Base-by-base conservation (phyloP, 208 protist genomes). In the Acanthamoeba sp. region DNA sequence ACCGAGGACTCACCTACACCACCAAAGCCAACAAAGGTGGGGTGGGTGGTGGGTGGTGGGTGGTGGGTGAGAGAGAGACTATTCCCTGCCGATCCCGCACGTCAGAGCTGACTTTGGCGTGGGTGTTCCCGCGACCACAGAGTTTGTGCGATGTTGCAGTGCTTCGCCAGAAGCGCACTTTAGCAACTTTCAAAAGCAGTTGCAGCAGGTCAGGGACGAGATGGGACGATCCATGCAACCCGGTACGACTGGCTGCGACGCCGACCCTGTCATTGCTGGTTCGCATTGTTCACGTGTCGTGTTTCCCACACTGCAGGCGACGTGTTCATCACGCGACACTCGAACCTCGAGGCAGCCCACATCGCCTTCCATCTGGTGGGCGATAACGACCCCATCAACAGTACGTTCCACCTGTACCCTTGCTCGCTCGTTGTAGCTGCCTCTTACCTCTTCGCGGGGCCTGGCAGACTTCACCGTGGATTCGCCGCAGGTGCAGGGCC, bases 291-390 rank as follows among this genome's bases (percentile, higher is more conserved):
- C 18, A 18, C 4, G 9, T 18, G 42, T 10, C 48, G 22, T 29
- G 22, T 24, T 0, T 6, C 20, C 57, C 0, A 62, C 66, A 42
- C 16, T 29, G 10, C 85, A 40, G 93, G 93, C n/a, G 93, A 96
- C 57, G 94, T 95, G 32, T 95, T 93, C 78, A 84, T 95, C 10
- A 95, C 94, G n/a, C 90, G 94, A 9, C 94, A 95, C 64, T 94
- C 85, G 24, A 95, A 95, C n/a, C 50, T 95, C 0, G 55, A 69
- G 42, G 50, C 62, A 6, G 52, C 57, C 27, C 92, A 93, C 34
- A 85, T 95, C 42, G 92, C 94, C 16, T 95, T 94, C 45, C 94
- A 95, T 38, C 82, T 95, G 6, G 48, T 95, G 5, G 94, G 55
- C 38, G 90, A 95, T 29, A 93, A 91, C n/a, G 92, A 94, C n/a